A percentile compares a stretch with the other conserved stretches of the same genome.
Conservation (phyloP, 352 stramenopile species). For the Phytophthora pseudosyringae region DNA sequence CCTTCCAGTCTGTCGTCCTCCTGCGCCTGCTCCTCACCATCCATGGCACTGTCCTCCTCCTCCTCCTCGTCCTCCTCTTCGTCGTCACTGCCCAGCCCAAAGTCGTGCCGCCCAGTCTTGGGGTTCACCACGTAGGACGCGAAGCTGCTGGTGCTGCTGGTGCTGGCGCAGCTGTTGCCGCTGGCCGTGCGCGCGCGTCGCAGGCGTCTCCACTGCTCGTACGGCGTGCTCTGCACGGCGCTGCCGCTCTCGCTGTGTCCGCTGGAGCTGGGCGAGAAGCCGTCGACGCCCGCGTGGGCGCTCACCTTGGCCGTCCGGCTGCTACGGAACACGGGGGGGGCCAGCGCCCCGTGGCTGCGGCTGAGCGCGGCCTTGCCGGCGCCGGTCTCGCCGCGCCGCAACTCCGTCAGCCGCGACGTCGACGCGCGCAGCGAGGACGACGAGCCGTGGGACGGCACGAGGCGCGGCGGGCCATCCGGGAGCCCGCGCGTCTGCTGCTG, state of each 20-base stretch:
- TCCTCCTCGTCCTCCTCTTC: slow-evolving; percentile 27
- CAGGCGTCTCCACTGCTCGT: slow-evolving; percentile 48
- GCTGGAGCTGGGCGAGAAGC: slow-evolving; percentile 27
- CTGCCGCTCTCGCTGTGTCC: slow-evolving; percentile 15
- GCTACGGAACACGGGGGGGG: slow-evolving; percentile 58
- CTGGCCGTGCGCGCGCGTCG: slow-evolving; percentile 62
- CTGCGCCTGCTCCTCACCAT: slow-evolving; percentile 22
- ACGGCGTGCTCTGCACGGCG: slow-evolving; percentile 27
- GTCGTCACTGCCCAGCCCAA: slow-evolving; percentile 49
- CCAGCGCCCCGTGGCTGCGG: slow-evolving; percentile 24
- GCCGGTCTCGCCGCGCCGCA: slow-evolving; percentile 23
- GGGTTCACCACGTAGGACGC: slow-evolving; percentile 58
- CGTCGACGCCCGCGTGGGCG: slow-evolving; percentile 5
- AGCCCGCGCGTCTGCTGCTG: slow-evolving; percentile 11
- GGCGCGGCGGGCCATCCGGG: slow-evolving; percentile 23
- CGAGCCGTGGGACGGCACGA: slow-evolving; percentile 17
- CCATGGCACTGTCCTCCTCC: slow-evolving; percentile 26
- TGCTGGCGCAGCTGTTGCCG: slow-evolving; percentile 73
- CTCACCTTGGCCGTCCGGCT: slow-evolving; percentile 43
- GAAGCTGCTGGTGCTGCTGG: slow-evolving; percentile 59
- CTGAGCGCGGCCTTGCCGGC: slow-evolving; percentile 15
- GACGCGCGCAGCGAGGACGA: slow-evolving; percentile 22
- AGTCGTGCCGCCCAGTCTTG: slow-evolving; percentile 45
- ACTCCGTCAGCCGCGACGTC: slow-evolving; percentile 26
- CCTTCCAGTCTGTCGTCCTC: slow-evolving; percentile 17